Evolutionary conservation across 2,329 filamentous ascomycete species (phyloP), one percentile per base, ranked within the genome.

Genomic region (Colletotrichum incanum): DNA sequence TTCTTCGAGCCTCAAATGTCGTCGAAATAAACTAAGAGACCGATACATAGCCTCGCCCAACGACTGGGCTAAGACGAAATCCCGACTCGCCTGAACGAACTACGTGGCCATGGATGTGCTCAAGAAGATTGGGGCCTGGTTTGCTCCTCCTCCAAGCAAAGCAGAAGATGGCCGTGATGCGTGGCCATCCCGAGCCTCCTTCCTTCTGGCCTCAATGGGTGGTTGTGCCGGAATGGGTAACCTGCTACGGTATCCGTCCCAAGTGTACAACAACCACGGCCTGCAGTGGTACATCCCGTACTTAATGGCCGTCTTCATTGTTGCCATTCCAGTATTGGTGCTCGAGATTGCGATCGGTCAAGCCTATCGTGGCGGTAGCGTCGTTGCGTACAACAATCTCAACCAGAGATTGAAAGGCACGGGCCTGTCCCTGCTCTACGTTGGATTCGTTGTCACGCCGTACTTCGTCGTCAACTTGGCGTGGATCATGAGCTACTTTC

Each of bases 301-400:
- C 73, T 76, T 90, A 5, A 79, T 90, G 67, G 86, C 86, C 7
- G 83, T 90, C 20, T 86, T 88, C 69, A 78, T 89, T 14, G 84
- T 90, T 68, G 88, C 88, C 47, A 89, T 90, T 55, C 88, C 88
- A 0, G 83, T 85, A 0, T 82, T 90, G 47, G 84, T 89, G 16
- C 84, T 90, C 28, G 88, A 90, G 76, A 88, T 90, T 62, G 93
- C 93, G 65, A 94, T 93, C 64, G 94, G 94, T 58, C 93, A 90
- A 75, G 87, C 88, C 5, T 89, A 89, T 75, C 86, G 87, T 16
- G 87, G 86, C 49, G 88, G 88, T 16, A 85, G 84, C 3, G 86
- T 89, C 49, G 86, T 89, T 65, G 87, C 88, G 5, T 89, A 84
- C 76, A 86, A 87, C 80, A 88, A 85, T 74, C 80, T 90, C 71